Conservation (phyloP, 1,284 basidiomycete genomes). For the Cutaneotrichosporon daszewskae region DNA sequence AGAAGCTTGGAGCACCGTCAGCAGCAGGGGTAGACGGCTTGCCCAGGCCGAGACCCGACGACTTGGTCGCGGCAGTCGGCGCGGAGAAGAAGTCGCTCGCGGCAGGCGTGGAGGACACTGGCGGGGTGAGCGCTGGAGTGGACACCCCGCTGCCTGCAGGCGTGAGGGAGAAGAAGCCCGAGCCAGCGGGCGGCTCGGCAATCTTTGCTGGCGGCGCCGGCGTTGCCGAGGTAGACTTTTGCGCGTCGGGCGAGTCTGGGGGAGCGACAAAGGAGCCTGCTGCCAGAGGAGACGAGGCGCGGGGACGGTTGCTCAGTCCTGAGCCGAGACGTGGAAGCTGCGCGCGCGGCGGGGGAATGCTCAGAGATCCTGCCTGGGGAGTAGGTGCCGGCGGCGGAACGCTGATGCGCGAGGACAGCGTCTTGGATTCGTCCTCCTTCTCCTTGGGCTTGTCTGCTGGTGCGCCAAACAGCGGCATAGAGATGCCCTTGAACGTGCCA, state of each 20-base stretch:
- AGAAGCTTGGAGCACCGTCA: conserved; percentile 16
- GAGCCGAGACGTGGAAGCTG: conserved; percentile 18
- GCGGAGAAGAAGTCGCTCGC: conserved; percentile 25
- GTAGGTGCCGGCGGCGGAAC: conserved; percentile 7
- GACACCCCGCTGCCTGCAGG: conserved; percentile 6
- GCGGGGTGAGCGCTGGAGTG: conserved; percentile 16
- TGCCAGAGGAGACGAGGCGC: conserved; percentile 43
- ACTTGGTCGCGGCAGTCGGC: conserved; percentile 1
- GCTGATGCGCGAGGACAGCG: conserved; percentile 14
- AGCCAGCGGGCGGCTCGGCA: conserved; percentile 5
- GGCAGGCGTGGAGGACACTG: conserved; percentile 22
- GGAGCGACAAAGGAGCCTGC: conserved; percentile 30
- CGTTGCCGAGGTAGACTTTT: conserved; percentile 1
- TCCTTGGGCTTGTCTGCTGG: conserved; percentile 1
- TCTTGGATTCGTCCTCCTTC: background rate
- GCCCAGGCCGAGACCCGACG: conserved; percentile 22
- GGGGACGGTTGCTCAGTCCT: conserved; percentile 27
- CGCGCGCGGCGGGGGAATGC: conserved; percentile 18
- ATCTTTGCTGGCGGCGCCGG: conserved; percentile 2
- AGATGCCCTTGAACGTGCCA: conserved; percentile 37
- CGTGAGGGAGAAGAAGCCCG: conserved; percentile 21
- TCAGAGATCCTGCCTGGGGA: conserved; percentile 7
- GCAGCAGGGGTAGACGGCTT: conserved; percentile 23
- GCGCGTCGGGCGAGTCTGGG: conserved; percentile 31
- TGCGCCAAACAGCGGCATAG: conserved; percentile 25